Conservation (phyloP, 371 early-diverging fungal species). For the Apophysomyces variabilis region DNA sequence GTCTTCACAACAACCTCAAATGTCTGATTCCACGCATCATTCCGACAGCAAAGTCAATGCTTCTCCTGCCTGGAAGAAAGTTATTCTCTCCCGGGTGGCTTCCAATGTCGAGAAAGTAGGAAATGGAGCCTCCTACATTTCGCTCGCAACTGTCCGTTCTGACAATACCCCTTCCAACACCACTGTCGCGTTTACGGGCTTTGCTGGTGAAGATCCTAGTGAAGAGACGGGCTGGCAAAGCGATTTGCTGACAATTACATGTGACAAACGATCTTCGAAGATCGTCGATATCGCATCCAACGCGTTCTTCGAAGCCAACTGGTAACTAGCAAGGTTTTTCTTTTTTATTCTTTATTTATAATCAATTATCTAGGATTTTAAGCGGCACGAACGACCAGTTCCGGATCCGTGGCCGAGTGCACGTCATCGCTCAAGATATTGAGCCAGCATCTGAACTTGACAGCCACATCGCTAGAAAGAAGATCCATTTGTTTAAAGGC, state of each 20-base stretch:
- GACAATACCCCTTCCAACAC: slow-evolving; percentile 27
- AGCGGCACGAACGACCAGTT: slow-evolving; percentile 20
- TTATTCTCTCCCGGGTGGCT: slow-evolving; percentile 7
- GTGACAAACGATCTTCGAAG: slow-evolving; percentile 21
- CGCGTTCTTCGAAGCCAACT: slow-evolving; percentile 19
- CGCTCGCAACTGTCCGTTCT: slow-evolving; percentile 22
- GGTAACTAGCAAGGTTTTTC: slow-evolving; percentile 10
- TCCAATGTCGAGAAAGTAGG: background rate
- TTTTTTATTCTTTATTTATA: background rate
- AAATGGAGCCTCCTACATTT: slow-evolving; percentile 17
- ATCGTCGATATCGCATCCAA: slow-evolving; percentile 4
- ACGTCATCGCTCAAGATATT: slow-evolving; percentile 18
- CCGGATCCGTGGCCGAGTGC: slow-evolving; percentile 20
- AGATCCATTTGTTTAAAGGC: slow-evolving; percentile 7
- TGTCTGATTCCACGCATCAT: no score
- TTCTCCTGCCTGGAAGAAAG: slow-evolving; percentile 21
- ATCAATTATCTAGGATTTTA: slow-evolving; percentile 1
- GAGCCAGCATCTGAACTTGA: slow-evolving; percentile 7
- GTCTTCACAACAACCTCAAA: no score
- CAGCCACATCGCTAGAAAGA: slow-evolving; percentile 24
- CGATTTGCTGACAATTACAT: slow-evolving; percentile 17
- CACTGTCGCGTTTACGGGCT: slow-evolving; percentile 28
- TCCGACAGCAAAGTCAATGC: slow-evolving; percentile 3
- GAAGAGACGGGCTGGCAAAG: slow-evolving; percentile 21
- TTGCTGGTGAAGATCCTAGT: slow-evolving; percentile 22